Base-by-base conservation (phyloP, 1,284 basidiomycete genomes). In the Cutaneotrichosporon sp. region DNA sequence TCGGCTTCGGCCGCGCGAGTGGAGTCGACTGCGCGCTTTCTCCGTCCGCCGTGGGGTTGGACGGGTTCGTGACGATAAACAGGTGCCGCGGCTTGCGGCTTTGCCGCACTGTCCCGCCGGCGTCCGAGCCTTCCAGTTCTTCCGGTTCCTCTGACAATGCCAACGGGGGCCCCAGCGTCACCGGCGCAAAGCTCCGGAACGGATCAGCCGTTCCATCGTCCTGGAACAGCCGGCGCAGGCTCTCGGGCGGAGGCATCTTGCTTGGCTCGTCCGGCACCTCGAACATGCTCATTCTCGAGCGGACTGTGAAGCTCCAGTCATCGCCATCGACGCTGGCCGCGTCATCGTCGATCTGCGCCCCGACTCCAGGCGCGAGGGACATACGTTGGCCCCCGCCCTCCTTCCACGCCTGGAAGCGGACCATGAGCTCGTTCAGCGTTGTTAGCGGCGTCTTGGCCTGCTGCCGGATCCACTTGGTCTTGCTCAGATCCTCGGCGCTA, bases 401-500 rank as follows among this genome's bases (percentile, higher is more conserved):
- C 57, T 90, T 83, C 90, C 91, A 92, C 0, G 83, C 80, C 62
- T 88, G 86, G 72, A 90, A 90, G 36, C 89, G 87, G 32, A 86
- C 81, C 56, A 97, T 86, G 50, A 98, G 84, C 65, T 98, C 96
- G 72, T 89, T 89, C n/a, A 99, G 82, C 10, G 87, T 80, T 0
- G 87, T 84, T 9, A 92, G 81, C 0, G 88, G 86, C 4, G 86
- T 82, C 81, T 91, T 96, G 38, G 86, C 81, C 26, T 87, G 80
- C 14, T 86, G 83, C 74, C 90, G 93, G 72, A 98, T 94, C 94
- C 96, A 99, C 73, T 91, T 96, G n/a, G 87, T 86, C 80, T 91
- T 95, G 8, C 84, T 77, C 4, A 99, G 84, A 71, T 99, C 96
- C 60, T 98, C 97, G 7, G 95, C 93, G 10, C 89, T 84, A 22